Percentiles rank a stretch among this genome's conserved stretches.
Conservation (phyloP, 306 rosid genomes). For the Erythrophleum fordii region DNA sequence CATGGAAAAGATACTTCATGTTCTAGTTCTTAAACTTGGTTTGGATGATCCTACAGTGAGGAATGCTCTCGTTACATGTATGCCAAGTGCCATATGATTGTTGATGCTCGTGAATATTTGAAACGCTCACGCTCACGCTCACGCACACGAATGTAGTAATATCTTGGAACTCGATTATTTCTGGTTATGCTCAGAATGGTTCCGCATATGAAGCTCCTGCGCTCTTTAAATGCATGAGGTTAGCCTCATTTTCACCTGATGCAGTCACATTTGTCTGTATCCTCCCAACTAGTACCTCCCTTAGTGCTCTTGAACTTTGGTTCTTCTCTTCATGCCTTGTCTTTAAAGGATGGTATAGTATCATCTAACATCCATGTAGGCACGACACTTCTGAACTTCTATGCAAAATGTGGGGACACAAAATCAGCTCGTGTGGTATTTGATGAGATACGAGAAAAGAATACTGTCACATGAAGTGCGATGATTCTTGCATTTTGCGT, state of each 20-base stretch:
- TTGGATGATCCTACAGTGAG: slow-evolving; percentile 53
- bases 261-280: slow-evolving; percentile 69
- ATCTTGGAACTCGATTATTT: slow-evolving; percentile 79
- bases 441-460: slow-evolving; percentile 71
- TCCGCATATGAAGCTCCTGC: slow-evolving; percentile 58
- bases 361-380: slow-evolving; percentile 61
- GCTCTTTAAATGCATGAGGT: slow-evolving; percentile 64
- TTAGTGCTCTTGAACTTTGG: slow-evolving; percentile 65
- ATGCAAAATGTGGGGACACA: slow-evolving; percentile 82
- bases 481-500: too few species aligned
- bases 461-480: slow-evolving; percentile 69
- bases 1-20: slow-evolving; percentile 64
- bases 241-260: slow-evolving; percentile 51
- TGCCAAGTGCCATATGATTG: slow-evolving; percentile 58
- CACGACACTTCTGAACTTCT: slow-evolving; percentile 73
- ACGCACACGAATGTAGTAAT: slow-evolving; percentile 62
- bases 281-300: slow-evolving; percentile 66
- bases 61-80: slow-evolving; percentile 80
- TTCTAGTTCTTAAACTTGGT: slow-evolving; percentile 56
- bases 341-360: slow-evolving; percentile 55
- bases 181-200: slow-evolving; percentile 67
- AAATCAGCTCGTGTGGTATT: slow-evolving; percentile 65
- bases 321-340: slow-evolving; percentile 64
- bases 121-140: slow-evolving; percentile 36
- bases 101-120: slow-evolving; percentile 62